These are phyloP conservation scores for Colletotrichum coccodes DNA, from an alignment of 2,329 filamentous ascomycete species.

Conservation along the genomic window DNA sequence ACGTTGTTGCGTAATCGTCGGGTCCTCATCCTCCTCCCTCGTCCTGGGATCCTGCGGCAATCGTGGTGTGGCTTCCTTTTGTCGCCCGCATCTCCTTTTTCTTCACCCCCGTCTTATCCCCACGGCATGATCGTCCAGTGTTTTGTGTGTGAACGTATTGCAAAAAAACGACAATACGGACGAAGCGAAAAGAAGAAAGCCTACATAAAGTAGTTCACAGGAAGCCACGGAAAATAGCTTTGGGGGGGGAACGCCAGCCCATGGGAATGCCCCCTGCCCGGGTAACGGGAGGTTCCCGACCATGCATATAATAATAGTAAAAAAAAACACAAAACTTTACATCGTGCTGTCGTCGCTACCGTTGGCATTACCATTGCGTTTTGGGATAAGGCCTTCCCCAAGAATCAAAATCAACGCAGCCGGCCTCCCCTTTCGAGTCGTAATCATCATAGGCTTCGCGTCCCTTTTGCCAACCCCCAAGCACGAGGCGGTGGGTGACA, in stretches of 20 bases:
- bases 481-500: neutral
- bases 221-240: neutral
- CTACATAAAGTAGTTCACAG: neutral
- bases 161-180: neutral
- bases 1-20: neutral
- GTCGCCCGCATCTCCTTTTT: neutral
- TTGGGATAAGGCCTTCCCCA: constrained; percentile 10
- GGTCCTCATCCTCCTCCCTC: neutral
- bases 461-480: neutral
- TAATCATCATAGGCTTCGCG: constrained; percentile 28
- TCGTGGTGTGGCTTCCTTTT: neutral
- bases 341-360: constrained; percentile 33
- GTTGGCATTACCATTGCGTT: constrained; percentile 32
- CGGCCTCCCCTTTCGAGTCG: constrained; percentile 27
- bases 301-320: constrained; percentile 32
- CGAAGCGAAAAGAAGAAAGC: neutral
- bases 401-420: constrained; percentile 27
- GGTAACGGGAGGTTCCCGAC: neutral
- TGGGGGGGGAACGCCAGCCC: constrained; percentile 20
- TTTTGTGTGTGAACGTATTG: neutral
- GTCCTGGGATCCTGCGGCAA: constrained; percentile 21
- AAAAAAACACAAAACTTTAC: constrained; percentile 27
- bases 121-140: neutral
- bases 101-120: neutral
- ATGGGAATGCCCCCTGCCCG: neutral